Evolutionary conservation across 768 basidiomycete genomes (phyloP).

Genomic region (Multifurca ochricompacta): DNA sequence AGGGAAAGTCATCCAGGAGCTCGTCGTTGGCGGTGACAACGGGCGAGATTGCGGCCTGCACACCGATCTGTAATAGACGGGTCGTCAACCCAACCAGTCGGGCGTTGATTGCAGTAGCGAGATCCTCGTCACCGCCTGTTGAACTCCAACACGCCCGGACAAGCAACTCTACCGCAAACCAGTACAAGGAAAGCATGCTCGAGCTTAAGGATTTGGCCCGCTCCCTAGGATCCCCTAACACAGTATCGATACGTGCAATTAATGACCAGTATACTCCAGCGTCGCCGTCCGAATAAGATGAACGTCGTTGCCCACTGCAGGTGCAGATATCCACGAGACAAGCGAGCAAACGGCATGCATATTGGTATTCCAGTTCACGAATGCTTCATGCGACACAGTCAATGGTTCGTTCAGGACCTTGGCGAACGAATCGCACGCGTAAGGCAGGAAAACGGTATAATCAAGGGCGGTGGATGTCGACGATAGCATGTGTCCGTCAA

Average conservation of each 20-base stretch:
- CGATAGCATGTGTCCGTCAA: conserved; percentile 38
- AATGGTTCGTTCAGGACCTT: conserved; percentile 37
- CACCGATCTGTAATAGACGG: conserved; percentile 46
- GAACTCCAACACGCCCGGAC: conserved; percentile 4
- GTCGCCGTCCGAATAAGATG: conserved; percentile 14
- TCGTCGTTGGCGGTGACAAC: conserved; percentile 31
- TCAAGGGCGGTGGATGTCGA: conserved; percentile 35
- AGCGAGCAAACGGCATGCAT: conserved; percentile 29
- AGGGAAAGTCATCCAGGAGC: conserved; percentile 31
- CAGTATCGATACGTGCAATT: conserved; percentile 14
- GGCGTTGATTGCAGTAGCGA: not conserved
- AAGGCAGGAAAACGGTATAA: conserved; percentile 29
- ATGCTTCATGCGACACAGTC: conserved; percentile 32
- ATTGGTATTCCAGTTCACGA: conserved; percentile 34
- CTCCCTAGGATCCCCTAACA: not conserved
- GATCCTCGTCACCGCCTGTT: conserved; percentile 1
- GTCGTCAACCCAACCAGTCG: conserved; percentile 2
- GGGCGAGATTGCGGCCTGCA: conserved; percentile 38
- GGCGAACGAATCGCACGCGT: conserved; percentile 22
- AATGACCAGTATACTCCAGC: conserved; percentile 11
- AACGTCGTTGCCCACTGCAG: not conserved
- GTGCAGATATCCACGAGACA: conserved; percentile 11
- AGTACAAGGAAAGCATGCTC: conserved; percentile 6
- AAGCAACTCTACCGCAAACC: conserved; percentile 18
- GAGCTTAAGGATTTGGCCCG: not conserved